Base-by-base conservation (phyloP, 1,284 basidiomycete genomes). In the Sanghuangporus sanghuang region DNA sequence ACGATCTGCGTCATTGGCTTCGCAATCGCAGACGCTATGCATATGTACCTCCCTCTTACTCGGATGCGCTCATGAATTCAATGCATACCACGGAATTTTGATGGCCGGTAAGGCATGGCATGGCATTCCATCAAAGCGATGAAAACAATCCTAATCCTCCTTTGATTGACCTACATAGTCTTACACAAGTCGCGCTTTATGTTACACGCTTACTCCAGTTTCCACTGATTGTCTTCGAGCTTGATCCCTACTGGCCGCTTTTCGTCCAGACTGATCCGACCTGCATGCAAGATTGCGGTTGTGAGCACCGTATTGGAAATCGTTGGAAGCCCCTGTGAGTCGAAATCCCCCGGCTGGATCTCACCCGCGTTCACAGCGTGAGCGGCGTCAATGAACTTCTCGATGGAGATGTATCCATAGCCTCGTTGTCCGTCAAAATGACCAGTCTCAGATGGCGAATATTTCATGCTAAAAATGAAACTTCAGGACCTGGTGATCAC, bases 401-500 rank as follows among this genome's bases (percentile, higher is more conserved):
- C 94, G 69, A 96, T 90, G 18, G 92, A 95, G 68, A 95, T 80
- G 74, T 96, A 85, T 70, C 90, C 95, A 74, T 96, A 97, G 5
- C 94, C 95, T 64, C 89, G 85, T 76, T 96, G 94, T 42, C 93
- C 93, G 70, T 96, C 93, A 72, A 96, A 96, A 77, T 92, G 91
- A 12, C 95, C 95, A 64, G 85, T 89, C 75, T 92, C 91, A 63
- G 92, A 93, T 0, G 93, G 93, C 57, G 93, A 91, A 77, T 96
- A 96, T 72, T 95, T 94, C 89, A 95, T 95, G 77, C 89, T 90
- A 74, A 50, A 46, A 38, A 61, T 52, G 14, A 23, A 42, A 36
- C 32, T 42, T 67, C 57, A 49, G 48, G 59, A 50, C 44, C 64
- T 32, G 36, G 11, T 36, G 23, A 23, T 36, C 6, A 18, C n/a